phyloP scores from a whole-genome alignment of 257 asterid genomes.

The Solanum bukasovii region DNA sequence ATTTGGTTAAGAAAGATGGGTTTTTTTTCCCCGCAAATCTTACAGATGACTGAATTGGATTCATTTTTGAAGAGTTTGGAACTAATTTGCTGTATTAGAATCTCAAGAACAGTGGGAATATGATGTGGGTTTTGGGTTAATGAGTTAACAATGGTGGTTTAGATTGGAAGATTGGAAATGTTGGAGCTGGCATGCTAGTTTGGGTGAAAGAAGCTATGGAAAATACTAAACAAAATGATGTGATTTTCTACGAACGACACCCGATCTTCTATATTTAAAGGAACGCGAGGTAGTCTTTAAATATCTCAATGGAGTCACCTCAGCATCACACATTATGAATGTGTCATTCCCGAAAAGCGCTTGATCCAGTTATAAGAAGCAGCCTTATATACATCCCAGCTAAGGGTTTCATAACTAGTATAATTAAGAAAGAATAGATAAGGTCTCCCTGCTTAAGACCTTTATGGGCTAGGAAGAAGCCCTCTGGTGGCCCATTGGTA shows the following conservation, averaged over 20 bases:
- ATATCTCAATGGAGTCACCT: neutral
- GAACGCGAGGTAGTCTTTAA: neutral
- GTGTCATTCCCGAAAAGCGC: neutral
- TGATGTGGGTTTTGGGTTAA: neutral
- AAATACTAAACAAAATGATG: neutral
- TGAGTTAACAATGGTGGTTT: neutral
- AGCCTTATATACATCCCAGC: neutral
- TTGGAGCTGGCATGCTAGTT: neutral
- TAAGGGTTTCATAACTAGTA: neutral
- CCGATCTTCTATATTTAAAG: neutral
- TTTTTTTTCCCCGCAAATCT: neutral
- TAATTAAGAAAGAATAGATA: neutral
- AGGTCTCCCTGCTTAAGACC: neutral
- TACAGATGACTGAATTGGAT: neutral
- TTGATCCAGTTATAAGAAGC: neutral
- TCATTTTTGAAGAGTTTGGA: neutral
- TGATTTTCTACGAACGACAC: neutral
- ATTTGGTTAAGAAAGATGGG: neutral
- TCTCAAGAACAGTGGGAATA: neutral
- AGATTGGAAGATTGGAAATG: neutral
- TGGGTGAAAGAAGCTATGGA: neutral
- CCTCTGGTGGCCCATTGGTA: neutral
- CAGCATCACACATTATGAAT: neutral
- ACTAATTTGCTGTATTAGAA: neutral
- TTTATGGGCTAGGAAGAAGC: neutral